Percentiles rank a stretch among this genome's conserved stretches.
phyloP scores from a whole-genome alignment of 371 early-diverging fungal genomes.

The Mortierella sp. region DNA sequence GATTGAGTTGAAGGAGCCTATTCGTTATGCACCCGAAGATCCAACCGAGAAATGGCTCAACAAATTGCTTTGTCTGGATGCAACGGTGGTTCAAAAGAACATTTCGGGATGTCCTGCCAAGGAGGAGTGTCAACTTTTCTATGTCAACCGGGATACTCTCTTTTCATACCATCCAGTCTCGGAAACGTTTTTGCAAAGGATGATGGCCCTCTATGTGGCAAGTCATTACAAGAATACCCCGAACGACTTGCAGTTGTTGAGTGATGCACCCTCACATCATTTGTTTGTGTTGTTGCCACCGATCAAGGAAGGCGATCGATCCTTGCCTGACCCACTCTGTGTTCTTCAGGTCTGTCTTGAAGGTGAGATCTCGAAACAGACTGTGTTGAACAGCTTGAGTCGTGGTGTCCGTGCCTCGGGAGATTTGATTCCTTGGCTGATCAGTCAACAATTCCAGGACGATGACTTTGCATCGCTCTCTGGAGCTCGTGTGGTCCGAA shows the following conservation, averaged over 20 bases:
- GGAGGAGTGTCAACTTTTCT: constrained; percentile 93
- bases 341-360: constrained; percentile 96
- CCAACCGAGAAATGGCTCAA: constrained; percentile 98
- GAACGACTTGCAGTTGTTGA: constrained; percentile 98
- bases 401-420: constrained; percentile 92
- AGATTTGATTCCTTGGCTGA: constrained; percentile 98
- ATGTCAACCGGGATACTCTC: constrained; percentile 96
- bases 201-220: constrained; percentile 97
- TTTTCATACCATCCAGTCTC: constrained; percentile 96
- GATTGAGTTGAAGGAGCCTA: constrained; percentile 94
- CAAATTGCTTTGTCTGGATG: constrained; percentile 93
- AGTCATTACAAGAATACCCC: constrained; percentile 99
- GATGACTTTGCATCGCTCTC: constrained; percentile 94
- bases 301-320: constrained; percentile 70
- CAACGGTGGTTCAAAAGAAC: constrained; percentile 76
- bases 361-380: constrained; percentile 91
- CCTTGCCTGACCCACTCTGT: constrained; percentile 94
- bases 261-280: constrained; percentile 99
- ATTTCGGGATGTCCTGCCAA: constrained; percentile 94
- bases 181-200: constrained; percentile 96
- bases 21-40: constrained; percentile 94
- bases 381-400: constrained; percentile 84
- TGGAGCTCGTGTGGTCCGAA: constrained; percentile 99
- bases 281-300: constrained; percentile 97
- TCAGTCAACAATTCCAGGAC: constrained; percentile 96